Base-by-base conservation (phyloP, 768 basidiomycete genomes). In the Clavaria fumosa region DNA sequence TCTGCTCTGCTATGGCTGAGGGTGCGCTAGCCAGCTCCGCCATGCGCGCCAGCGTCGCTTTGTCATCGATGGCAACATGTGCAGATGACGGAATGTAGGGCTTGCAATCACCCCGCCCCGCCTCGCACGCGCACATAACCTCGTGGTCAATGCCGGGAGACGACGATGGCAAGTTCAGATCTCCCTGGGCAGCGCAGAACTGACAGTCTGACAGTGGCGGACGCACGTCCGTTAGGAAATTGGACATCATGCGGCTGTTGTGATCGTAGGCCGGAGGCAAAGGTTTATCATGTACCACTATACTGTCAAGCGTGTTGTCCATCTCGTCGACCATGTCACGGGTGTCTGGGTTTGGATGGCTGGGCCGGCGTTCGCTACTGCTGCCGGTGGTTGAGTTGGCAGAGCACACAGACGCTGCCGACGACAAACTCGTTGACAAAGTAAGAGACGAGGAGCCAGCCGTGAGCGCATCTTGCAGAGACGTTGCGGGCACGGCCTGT, bases 41-140 rank as follows among this genome's bases (percentile, higher is more conserved):
- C 28, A 78, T 58, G 23, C 62, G 64, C 18, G 69, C 72, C 28
- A 78, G 61, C n/a, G 67, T 44, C 0, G 57, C 49, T 49, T 78
- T 78, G 52, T 78, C 76, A 49, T 78, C 76, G 2, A 66, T 75
- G 12, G 76, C 75, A 33, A 78, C 58, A 48, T 78, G 75, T n/a
- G 69, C 75, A 12, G 56, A 56, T 10, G 54, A 47, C 11, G 54
- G 48, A 11, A 46, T 23, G 36, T 63, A 62, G 14, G 50, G 49
- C 21, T 49, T 47, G 3, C 44, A 47, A 28, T 41, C 31, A n/a
- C 22, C 40, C 18, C 28, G 21, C 37, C 41, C 34, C 4, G 40
- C 41, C 22, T 24, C 27, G 12, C 37, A 49, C 39, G 40, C 35
- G 19, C 27, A 12, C 2, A 23, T 27, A 31, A 38, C 14, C 9